phyloP scores from a whole-genome alignment of 202 grass and related monocot species.

The Digitaria exilis region DNA sequence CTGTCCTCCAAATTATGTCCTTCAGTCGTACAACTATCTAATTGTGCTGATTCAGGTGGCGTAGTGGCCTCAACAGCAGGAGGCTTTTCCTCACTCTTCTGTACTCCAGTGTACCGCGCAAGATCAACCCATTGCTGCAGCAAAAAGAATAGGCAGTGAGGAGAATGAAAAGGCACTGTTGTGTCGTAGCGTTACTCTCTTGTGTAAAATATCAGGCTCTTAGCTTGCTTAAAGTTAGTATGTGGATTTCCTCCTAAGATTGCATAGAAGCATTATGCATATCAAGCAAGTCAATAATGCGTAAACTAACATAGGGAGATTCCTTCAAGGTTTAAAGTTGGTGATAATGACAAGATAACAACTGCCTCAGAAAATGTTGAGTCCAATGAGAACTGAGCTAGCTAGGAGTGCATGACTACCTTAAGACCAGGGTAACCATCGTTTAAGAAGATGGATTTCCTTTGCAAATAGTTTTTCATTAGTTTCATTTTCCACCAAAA shows the following conservation, averaged over 20 bases:
- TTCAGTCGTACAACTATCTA: constrained; percentile 55
- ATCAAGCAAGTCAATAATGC: background rate
- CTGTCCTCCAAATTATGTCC: constrained; percentile 56
- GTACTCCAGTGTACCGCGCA: constrained; percentile 82
- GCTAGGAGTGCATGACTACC: background rate
- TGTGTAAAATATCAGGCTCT: background rate
- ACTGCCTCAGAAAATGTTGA: constrained; percentile 8
- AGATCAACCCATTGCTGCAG: constrained; percentile 99
- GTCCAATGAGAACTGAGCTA: background rate
- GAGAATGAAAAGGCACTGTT: background rate
- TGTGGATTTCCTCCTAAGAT: background rate
- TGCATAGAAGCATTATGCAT: constrained; percentile 2
- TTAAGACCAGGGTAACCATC: too few relatives aligned
- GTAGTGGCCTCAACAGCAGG: constrained; percentile 36
- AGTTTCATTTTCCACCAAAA: background rate
- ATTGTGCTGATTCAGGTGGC: constrained; percentile 51
- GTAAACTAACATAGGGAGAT: constrained; percentile 11
- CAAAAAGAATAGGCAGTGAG: constrained; percentile 11
- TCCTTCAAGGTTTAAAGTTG: background rate
- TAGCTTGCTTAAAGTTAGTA: constrained; percentile 28
- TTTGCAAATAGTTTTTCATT: background rate
- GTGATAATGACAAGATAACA: background rate
- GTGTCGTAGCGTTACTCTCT: background rate
- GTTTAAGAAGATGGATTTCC: background rate
- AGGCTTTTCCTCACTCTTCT: constrained; percentile 50